Base-by-base conservation (phyloP, 1,284 basidiomycete genomes). In the Testicularia cyperi region DNA sequence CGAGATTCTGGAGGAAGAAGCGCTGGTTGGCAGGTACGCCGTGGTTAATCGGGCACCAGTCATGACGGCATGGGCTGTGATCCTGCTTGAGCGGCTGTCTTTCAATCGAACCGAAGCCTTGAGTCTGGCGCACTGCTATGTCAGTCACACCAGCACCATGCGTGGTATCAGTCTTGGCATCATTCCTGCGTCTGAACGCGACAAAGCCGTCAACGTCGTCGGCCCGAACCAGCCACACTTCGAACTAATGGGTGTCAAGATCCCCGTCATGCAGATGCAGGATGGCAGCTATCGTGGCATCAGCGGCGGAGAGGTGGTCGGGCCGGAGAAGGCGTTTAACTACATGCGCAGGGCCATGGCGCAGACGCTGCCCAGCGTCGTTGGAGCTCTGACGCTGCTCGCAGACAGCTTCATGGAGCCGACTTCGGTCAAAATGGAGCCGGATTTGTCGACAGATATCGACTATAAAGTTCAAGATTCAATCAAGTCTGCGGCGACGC, bases 11-110 rank as follows among this genome's bases (percentile, higher is more conserved):
- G 61, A 66, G 18, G 51, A 47, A 14, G 23, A 44, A 1, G 31
- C 37, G 13, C 47, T 76, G 3, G 41, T 34, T 0, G 67, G 68
- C 30, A 87, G 85, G 66, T 82, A 77, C 9, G 82, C 84, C 20
- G 81, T 90, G 8, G 82, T 90, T 39, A 97, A 97, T 77, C 85
- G 92, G 16, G 92, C 92, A 1, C 92, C 94, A 1, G 82, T 96
- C 42, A 89, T 96, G 88, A 90, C 87, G 36, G 89, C 88, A 1
- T 97, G 92, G 92, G 84, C 89, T 0, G 88, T 83, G 44, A 79
- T 90, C 26, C 86, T 96, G 14, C 86, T 89, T 6, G 88, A 92
- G 67, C 81, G 85, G 21, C 80, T 94, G 48, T 89, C 89, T 2
- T 97, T 97, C 74, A 82, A 84, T 40, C 81, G 86, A 38, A 84